Conservation (phyloP, 2,329 filamentous ascomycete genomes). For the Fusarium longipes region DNA sequence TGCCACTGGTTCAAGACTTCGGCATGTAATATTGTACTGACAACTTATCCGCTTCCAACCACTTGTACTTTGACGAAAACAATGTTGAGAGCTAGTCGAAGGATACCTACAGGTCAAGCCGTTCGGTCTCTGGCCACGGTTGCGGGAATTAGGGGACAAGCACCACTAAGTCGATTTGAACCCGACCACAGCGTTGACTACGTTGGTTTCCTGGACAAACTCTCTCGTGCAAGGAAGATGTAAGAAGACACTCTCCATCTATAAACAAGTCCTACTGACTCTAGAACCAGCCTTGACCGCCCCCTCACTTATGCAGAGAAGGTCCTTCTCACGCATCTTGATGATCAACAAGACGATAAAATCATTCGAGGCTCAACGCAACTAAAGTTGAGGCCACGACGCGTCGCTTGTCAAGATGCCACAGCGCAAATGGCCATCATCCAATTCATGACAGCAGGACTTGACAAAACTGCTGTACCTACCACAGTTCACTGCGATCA, state of each 20-base stretch:
- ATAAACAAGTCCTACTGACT: neutral
- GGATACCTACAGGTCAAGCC: neutral
- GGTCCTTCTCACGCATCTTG: constrained; percentile 82
- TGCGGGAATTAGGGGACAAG: constrained; percentile 3
- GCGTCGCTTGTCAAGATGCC: constrained; percentile 98
- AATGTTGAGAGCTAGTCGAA: constrained; percentile 14
- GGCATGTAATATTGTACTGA: neutral
- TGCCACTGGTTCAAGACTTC: neutral
- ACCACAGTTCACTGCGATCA: constrained; percentile 99
- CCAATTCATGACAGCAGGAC: constrained; percentile 97
- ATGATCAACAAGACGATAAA: constrained; percentile 74
- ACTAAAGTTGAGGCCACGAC: constrained; percentile 94
- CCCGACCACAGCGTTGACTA: constrained; percentile 13
- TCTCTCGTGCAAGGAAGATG: neutral
- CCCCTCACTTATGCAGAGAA: constrained; percentile 91
- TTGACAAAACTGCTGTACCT: constrained; percentile 89
- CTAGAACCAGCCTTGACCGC: constrained; percentile 74
- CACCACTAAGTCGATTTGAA: constrained; percentile 18
- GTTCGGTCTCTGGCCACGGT: constrained; percentile 15
- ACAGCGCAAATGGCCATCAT: constrained; percentile 98
- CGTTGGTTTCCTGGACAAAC: neutral
- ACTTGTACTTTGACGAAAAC: neutral
- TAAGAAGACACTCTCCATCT: neutral
- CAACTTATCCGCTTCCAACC: neutral
- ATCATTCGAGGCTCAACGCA: constrained; percentile 85